Percentiles rank a stretch among this genome's conserved stretches.
Evolutionary conservation across 2,329 filamentous ascomycete genomes (phyloP).

Genomic region (Elsinoe ampelina): DNA sequence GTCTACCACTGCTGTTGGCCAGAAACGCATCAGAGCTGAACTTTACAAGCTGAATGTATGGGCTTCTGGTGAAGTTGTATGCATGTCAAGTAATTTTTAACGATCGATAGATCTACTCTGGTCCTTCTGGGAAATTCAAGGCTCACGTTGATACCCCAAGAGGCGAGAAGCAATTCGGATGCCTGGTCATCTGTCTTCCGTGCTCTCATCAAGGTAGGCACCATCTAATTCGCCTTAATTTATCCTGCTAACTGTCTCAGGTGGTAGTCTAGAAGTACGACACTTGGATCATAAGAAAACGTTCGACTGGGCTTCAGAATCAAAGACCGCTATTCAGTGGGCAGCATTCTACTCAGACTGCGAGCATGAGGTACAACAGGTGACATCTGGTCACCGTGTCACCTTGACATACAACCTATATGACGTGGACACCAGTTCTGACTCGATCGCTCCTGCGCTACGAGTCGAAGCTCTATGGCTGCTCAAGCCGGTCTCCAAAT

Average conservation of each 20-base stretch:
- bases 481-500: too few species aligned
- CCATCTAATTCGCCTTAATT: too few species aligned
- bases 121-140: slow-evolving; percentile 19
- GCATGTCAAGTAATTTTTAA: too few species aligned
- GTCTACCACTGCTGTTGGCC: background rate
- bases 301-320: background rate
- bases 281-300: background rate
- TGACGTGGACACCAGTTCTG: background rate
- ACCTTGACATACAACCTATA: slow-evolving; percentile 49
- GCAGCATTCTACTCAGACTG: slow-evolving; percentile 47
- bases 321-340: slow-evolving; percentile 31
- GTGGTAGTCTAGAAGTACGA: background rate
- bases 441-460: background rate
- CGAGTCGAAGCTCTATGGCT: background rate
- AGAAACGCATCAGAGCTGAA: background rate
- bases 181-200: slow-evolving; percentile 21
- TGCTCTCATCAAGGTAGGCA: background rate
- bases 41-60: background rate
- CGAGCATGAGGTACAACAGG: slow-evolving; percentile 43
- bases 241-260: too few species aligned
- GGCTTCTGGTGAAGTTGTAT: too few species aligned
- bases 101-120: slow-evolving; percentile 35
- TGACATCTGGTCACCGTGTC: slow-evolving; percentile 44
- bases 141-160: slow-evolving; percentile 24
- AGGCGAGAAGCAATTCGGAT: slow-evolving; percentile 20